Percentiles rank a stretch among this genome's conserved stretches.
phyloP scores from a whole-genome alignment of 208 protist species.

The Trichomonas tenax region DNA sequence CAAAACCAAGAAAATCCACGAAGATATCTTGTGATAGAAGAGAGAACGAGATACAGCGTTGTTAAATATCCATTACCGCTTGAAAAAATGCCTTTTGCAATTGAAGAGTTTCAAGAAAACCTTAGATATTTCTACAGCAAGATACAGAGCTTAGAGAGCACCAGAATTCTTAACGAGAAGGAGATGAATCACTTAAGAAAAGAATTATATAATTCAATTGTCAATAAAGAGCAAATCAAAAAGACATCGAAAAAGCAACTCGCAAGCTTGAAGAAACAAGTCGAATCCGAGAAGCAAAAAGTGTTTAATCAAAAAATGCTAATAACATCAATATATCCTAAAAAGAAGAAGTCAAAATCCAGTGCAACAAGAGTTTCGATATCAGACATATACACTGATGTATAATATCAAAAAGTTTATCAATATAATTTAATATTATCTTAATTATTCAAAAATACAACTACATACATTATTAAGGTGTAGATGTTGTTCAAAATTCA shows the following conservation, averaged over 20 bases:
- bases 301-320: not conserved
- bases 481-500: too few relatives aligned
- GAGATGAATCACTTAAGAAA: not conserved
- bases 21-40: not conserved
- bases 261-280: not conserved
- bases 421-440: too few relatives aligned
- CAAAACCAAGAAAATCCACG: not conserved
- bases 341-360: not conserved
- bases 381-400: not conserved
- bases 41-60: not conserved
- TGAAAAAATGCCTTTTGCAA: not conserved
- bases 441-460: too few relatives aligned
- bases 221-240: not conserved
- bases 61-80: not conserved
- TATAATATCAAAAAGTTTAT: too few relatives aligned
- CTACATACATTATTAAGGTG: too few relatives aligned
- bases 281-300: not conserved
- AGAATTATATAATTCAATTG: not conserved
- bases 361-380: not conserved
- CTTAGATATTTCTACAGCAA: not conserved
- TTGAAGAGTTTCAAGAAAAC: not conserved
- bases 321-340: not conserved
- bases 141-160: not conserved
- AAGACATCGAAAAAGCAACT: not conserved
- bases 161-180: not conserved